Percentiles rank a stretch among this genome's conserved stretches.
Conservation (phyloP, 2,329 filamentous ascomycete species). For the Cordyceps fumosorosea region DNA sequence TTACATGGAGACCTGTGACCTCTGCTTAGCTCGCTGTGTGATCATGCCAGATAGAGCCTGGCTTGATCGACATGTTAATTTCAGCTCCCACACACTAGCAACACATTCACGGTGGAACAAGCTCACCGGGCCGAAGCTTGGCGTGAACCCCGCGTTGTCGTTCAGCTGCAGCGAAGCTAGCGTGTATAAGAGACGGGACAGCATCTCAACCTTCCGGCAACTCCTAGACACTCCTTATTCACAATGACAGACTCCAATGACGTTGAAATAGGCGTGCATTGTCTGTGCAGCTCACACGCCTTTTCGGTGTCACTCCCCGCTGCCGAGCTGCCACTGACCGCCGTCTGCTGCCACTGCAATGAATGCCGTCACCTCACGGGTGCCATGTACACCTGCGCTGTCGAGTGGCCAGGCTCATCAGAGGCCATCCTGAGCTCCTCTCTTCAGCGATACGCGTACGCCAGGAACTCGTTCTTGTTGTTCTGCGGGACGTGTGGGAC, state of each 20-base stretch:
- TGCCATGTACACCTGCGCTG: conserved; percentile 32
- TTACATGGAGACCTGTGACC: no score
- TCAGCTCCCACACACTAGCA: neutral
- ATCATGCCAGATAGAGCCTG: neutral
- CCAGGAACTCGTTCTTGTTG: conserved; percentile 25
- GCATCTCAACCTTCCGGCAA: neutral
- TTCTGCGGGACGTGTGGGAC: conserved; percentile 39
- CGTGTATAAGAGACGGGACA: neutral
- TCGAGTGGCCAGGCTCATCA: conserved; percentile 31
- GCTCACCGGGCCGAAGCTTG: neutral
- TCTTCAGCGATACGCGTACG: conserved; percentile 31
- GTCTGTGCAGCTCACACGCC: conserved; percentile 37
- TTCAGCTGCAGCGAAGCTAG: neutral
- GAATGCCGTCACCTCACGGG: conserved; percentile 42
- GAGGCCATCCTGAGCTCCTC: conserved; percentile 19
- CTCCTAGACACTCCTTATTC: neutral
- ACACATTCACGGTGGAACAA: neutral
- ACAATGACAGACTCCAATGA: neutral
- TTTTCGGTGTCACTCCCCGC: conserved; percentile 30
- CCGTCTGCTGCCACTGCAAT: conserved; percentile 39
- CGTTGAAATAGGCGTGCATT: conserved; percentile 22
- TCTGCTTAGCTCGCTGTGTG: neutral
- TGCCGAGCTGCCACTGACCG: conserved; percentile 34
- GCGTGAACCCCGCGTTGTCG: neutral
- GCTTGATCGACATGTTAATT: neutral